A percentile compares a stretch with the other conserved stretches of the same genome.
phyloP scores from a whole-genome alignment of 2,329 filamentous ascomycete genomes.

The Fusarium anthophilum region DNA sequence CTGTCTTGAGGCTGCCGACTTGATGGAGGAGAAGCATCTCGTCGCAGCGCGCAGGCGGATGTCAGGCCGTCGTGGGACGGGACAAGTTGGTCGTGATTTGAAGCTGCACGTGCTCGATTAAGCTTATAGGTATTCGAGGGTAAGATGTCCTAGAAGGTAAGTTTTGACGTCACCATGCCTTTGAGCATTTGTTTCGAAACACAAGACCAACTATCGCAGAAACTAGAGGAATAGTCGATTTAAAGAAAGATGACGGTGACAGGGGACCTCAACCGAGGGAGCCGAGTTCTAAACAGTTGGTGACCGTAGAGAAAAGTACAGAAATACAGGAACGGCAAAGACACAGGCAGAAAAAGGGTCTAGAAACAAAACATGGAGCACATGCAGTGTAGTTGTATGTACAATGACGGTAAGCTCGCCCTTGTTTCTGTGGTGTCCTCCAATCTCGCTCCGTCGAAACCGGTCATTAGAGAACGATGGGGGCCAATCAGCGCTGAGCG shows the following conservation, averaged over 20 bases:
- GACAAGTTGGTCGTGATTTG: neutral
- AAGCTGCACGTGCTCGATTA: constrained; percentile 14
- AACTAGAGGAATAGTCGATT: neutral
- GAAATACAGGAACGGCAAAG: constrained; percentile 6
- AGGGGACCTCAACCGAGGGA: constrained; percentile 21
- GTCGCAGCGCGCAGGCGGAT: constrained; percentile 17
- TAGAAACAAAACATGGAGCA: constrained; percentile 21
- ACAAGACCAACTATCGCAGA: neutral
- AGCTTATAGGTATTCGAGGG: neutral
- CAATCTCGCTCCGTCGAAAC: constrained; percentile 31
- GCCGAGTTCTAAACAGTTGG: constrained; percentile 6
- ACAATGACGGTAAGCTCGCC: constrained; percentile 41
- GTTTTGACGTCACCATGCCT: constrained; percentile 43
- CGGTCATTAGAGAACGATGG: neutral
- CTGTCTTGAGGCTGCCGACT: constrained; percentile 89
- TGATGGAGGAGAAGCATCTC: constrained; percentile 92
- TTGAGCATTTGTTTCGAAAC: constrained; percentile 6
- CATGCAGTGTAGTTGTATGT: constrained; percentile 19
- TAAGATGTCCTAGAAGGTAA: constrained; percentile 17
- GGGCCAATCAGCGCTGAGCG: constrained; percentile 24
- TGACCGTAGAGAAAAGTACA: constrained; percentile 1
- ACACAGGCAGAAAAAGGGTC: constrained; percentile 29
- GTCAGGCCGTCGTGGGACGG: constrained; percentile 2
- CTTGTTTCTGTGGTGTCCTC: constrained; percentile 13
- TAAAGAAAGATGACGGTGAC: neutral